Percentiles rank a stretch among this genome's conserved stretches.
phyloP scores from a whole-genome alignment of 257 asterid species.

The Parsonsia alboflavescens region DNA sequence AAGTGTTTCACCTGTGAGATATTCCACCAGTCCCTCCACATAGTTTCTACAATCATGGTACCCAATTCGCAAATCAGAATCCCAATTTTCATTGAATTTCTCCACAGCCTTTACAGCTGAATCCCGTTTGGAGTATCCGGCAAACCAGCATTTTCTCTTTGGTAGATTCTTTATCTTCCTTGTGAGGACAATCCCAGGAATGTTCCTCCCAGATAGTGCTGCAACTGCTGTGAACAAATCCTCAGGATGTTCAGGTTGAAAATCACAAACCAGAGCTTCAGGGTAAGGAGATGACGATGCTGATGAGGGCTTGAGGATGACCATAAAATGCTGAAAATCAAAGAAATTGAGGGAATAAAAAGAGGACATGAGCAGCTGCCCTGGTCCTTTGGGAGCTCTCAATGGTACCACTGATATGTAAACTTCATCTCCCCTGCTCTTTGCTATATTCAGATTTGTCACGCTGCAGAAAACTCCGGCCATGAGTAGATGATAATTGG shows the following conservation, averaged over 20 bases:
- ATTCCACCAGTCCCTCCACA: conserved; percentile 49
- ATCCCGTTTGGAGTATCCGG: conserved; percentile 45
- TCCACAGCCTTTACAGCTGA: conserved; percentile 29
- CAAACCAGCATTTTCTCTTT: conserved; percentile 62
- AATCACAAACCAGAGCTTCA: conserved; percentile 54
- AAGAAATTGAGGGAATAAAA: conserved; percentile 52
- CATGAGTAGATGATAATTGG: background rate
- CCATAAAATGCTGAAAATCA: conserved; percentile 71
- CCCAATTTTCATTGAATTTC: conserved; percentile 54
- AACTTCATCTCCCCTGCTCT: conserved; percentile 43
- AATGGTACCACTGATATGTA: conserved; percentile 63
- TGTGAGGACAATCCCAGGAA: conserved; percentile 49
- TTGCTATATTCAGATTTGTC: background rate
- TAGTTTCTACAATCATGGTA: conserved; percentile 71
- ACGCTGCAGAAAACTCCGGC: conserved; percentile 8
- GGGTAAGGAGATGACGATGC: conserved; percentile 2
- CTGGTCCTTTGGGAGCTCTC: conserved; percentile 58
- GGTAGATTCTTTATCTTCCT: conserved; percentile 59
- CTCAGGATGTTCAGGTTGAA: conserved; percentile 82
- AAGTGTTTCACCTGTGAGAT: conserved; percentile 48
- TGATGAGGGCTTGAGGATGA: conserved; percentile 49
- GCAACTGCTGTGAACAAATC: conserved; percentile 48
- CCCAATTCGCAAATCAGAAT: conserved; percentile 50
- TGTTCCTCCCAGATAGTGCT: conserved; percentile 53
- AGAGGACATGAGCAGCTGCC: conserved; percentile 50